Evolutionary conservation across 2,329 filamentous ascomycete genomes (phyloP).

Genomic region (Arachnomyces sp.): DNA sequence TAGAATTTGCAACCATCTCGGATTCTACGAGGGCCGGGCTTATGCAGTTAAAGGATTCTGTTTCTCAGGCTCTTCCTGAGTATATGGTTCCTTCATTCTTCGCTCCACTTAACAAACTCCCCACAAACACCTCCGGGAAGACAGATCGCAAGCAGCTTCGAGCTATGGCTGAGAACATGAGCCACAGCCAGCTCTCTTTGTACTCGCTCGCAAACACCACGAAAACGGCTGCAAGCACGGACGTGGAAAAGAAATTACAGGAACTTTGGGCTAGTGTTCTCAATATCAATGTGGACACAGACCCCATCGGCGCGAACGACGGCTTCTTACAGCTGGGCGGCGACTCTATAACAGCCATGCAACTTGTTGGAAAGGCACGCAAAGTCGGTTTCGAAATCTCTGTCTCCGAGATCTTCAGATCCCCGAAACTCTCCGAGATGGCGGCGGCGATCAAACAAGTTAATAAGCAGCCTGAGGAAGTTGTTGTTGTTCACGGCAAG

Average conservation of each 20-base stretch:
- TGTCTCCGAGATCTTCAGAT: constrained; percentile 18
- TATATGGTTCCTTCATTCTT: constrained; percentile 33
- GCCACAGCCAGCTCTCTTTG: constrained; percentile 8
- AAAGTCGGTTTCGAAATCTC: constrained; percentile 12
- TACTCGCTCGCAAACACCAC: constrained; percentile 7
- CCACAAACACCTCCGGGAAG: constrained; percentile 31
- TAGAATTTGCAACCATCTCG: constrained; percentile 1
- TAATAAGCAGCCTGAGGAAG: background rate
- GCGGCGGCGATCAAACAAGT: constrained; percentile 10
- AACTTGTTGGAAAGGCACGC: constrained; percentile 15
- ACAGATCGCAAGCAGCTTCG: constrained; percentile 24
- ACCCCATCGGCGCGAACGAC: constrained; percentile 8
- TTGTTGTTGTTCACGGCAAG: constrained; percentile 1
- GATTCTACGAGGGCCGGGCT: constrained; percentile 2
- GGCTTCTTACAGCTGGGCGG: constrained; percentile 17
- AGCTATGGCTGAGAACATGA: constrained; percentile 17
- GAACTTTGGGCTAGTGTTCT: constrained; percentile 10
- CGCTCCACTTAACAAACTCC: constrained; percentile 28
- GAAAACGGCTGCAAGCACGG: constrained; percentile 5
- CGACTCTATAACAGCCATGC: constrained; percentile 19
- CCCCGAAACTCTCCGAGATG: constrained; percentile 28
- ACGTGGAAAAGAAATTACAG: constrained; percentile 9
- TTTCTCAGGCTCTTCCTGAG: constrained; percentile 16
- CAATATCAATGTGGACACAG: constrained; percentile 5
- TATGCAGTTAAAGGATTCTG: constrained; percentile 2